phyloP scores from a whole-genome alignment of 371 early-diverging fungal species.

The Mucor racemosus region DNA sequence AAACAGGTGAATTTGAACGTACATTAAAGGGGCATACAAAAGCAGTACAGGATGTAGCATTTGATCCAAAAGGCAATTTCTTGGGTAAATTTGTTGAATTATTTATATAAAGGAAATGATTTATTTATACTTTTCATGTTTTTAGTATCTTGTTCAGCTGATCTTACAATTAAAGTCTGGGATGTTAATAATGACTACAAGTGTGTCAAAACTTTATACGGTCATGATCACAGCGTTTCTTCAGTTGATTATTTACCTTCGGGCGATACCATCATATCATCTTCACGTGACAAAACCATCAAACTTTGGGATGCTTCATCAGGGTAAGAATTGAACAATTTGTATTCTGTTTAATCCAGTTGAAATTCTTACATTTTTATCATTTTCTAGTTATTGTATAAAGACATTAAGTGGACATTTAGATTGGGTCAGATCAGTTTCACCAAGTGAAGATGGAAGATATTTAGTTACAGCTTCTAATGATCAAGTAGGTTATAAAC shows the following conservation, averaged over 20 bases:
- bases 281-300: conserved; percentile 85
- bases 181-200: conserved; percentile 82
- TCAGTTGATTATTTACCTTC: conserved; percentile 70
- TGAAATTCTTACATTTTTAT: not conserved
- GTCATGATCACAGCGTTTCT: conserved; percentile 90
- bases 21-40: conserved; percentile 92
- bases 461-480: conserved; percentile 74
- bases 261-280: conserved; percentile 77
- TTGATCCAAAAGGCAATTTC: conserved; percentile 76
- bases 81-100: conserved; percentile 52
- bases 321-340: conserved; percentile 52
- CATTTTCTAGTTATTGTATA: conserved; percentile 72
- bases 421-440: conserved; percentile 85
- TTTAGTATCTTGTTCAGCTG: conserved; percentile 82
- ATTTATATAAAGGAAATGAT: not conserved
- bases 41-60: conserved; percentile 80
- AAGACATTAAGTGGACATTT: conserved; percentile 77
- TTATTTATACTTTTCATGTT: not conserved
- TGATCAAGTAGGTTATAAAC: conserved; percentile 69
- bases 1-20: conserved; percentile 85
- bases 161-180: conserved; percentile 88
- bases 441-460: conserved; percentile 69
- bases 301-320: conserved; percentile 85
- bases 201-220: conserved; percentile 80
- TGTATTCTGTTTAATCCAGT: not conserved